Evolutionary conservation across 371 early-diverging fungal genomes (phyloP).

Genomic region (Mucor lusitanicus): DNA sequence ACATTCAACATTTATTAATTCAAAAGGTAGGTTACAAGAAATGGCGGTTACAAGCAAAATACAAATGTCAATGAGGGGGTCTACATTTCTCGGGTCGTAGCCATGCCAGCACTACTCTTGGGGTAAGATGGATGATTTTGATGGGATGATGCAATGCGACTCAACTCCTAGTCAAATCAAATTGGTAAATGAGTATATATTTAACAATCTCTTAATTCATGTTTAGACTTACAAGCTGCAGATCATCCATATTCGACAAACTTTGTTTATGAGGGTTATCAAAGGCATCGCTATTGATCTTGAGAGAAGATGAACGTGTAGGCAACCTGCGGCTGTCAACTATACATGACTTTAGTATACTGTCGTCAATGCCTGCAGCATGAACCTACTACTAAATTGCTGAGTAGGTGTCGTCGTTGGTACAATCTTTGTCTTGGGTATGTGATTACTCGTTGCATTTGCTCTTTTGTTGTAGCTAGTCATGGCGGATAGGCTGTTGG

Average conservation of each 20-base stretch:
- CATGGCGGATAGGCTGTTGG: conserved; percentile 20
- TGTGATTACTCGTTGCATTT: not conserved
- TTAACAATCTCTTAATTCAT: not conserved
- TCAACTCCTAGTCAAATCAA: not conserved
- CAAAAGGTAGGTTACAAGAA: too few relatives aligned
- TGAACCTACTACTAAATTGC: not conserved
- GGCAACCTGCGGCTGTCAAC: not conserved
- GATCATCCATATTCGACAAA: conserved; percentile 42
- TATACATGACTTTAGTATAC: not conserved
- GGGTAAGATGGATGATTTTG: too few relatives aligned
- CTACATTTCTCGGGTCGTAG: not conserved
- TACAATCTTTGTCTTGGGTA: not conserved
- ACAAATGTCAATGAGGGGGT: not conserved
- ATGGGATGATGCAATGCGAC: not conserved
- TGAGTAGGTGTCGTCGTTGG: not conserved
- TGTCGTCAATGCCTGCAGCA: not conserved
- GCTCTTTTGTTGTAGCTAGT: not conserved
- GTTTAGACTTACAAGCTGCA: conserved; percentile 28
- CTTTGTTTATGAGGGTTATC: conserved; percentile 14
- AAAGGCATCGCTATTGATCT: conserved; percentile 20
- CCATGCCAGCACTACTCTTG: too few relatives aligned
- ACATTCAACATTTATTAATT: too few relatives aligned
- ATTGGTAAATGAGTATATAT: not conserved
- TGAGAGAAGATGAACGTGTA: conserved; percentile 24
- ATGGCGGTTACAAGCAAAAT: too few relatives aligned